A percentile compares a stretch with the other conserved stretches of the same genome.
Conservation (phyloP, 768 basidiomycete species). For the Suillus tomentosus region DNA sequence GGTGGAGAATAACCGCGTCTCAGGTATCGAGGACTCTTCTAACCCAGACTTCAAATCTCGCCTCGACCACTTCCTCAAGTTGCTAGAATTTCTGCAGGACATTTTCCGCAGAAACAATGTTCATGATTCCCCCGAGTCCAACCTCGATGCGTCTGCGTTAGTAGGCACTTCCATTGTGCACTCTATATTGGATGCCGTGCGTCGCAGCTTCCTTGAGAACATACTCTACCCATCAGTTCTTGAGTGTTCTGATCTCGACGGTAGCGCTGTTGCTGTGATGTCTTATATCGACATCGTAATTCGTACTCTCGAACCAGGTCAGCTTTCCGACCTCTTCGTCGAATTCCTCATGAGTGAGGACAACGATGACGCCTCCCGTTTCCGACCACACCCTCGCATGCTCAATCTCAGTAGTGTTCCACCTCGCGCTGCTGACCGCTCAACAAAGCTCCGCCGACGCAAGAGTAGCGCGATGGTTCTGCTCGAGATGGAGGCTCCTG, state of each 20-base stretch:
- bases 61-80: conserved; percentile 86
- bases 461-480: conserved; percentile 92
- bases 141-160: conserved; percentile 57
- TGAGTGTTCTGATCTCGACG: conserved; percentile 90
- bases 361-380: conserved; percentile 62
- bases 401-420: conserved; percentile 43
- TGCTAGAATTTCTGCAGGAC: conserved; percentile 91
- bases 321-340: conserved; percentile 69
- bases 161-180: conserved; percentile 83
- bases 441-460: conserved; percentile 54
- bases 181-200: conserved; percentile 80
- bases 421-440: conserved; percentile 41
- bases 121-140: conserved; percentile 37
- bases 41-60: conserved; percentile 75
- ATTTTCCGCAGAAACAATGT: conserved; percentile 69
- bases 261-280: conserved; percentile 96
- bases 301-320: conserved; percentile 67
- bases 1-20: conserved; percentile 51
- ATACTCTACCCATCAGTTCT: conserved; percentile 91
- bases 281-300: conserved; percentile 92
- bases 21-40: conserved; percentile 78
- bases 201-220: conserved; percentile 87
- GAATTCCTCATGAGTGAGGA: conserved; percentile 85
- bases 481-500: conserved; percentile 82
- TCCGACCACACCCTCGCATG: conserved; percentile 41